phyloP scores from a whole-genome alignment of 1,284 basidiomycete species.

The Sparassis latifolia region DNA sequence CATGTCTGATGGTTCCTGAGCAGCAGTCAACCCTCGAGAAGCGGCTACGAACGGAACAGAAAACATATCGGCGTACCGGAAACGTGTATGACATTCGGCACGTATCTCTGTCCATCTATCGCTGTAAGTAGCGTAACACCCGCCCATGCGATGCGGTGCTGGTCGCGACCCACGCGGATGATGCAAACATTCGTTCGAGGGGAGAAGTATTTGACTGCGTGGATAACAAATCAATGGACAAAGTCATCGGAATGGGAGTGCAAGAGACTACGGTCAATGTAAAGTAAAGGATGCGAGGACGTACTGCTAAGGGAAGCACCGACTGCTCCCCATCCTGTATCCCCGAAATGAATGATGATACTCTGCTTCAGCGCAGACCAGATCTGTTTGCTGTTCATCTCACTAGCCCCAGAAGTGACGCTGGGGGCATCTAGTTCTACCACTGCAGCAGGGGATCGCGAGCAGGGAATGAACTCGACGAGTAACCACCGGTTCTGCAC shows the following conservation, averaged over 20 bases:
- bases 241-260: background rate
- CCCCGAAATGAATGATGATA: slow-evolving; percentile 68
- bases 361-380: slow-evolving; percentile 64
- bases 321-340: slow-evolving; percentile 74
- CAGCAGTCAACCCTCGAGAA: background rate
- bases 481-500: slow-evolving; percentile 72
- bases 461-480: slow-evolving; percentile 59
- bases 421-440: background rate
- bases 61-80: slow-evolving; percentile 45
- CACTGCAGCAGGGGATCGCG: slow-evolving; percentile 11
- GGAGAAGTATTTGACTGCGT: slow-evolving; percentile 75
- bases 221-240: background rate
- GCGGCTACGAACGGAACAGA: background rate
- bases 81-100: slow-evolving; percentile 69
- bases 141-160: slow-evolving; percentile 69
- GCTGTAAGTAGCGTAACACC: slow-evolving; percentile 56
- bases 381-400: slow-evolving; percentile 44
- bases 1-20: slow-evolving; percentile 74
- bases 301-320: slow-evolving; percentile 59
- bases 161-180: slow-evolving; percentile 70
- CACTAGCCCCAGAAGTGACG: background rate
- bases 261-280: background rate
- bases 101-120: slow-evolving; percentile 48
- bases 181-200: slow-evolving; percentile 73
- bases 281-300: slow-evolving; percentile 10